phyloP scores from a whole-genome alignment of 768 basidiomycete species.

The Suillus americanus region DNA sequence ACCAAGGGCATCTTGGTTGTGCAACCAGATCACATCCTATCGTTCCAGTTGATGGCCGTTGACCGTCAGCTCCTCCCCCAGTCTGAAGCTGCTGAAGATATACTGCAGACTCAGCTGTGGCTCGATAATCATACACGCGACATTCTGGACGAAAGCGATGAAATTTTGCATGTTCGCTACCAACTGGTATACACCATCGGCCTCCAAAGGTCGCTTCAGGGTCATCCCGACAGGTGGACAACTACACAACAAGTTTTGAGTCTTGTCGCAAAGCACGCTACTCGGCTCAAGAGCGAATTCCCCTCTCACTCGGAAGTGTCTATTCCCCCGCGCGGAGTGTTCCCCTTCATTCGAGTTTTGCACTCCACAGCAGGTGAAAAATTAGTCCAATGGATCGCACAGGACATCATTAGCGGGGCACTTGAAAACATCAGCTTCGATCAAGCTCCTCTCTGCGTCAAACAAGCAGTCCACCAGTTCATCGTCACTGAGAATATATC shows the following conservation, averaged over 20 bases:
- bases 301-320: constrained; percentile 21
- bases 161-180: neutral
- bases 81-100: constrained; percentile 7
- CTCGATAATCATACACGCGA: neutral
- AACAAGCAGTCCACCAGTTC: constrained; percentile 21
- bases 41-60: constrained; percentile 26
- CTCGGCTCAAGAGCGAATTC: constrained; percentile 8
- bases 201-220: neutral
- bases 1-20: constrained; percentile 24
- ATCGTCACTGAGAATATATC: constrained; percentile 17
- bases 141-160: neutral
- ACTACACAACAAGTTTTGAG: constrained; percentile 30
- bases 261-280: constrained; percentile 20
- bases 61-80: constrained; percentile 17
- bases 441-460: neutral
- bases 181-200: neutral
- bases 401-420: constrained; percentile 13
- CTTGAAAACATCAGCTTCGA: neutral
- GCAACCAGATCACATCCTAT: constrained; percentile 34
- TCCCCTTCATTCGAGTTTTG: constrained; percentile 17
- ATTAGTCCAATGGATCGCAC: constrained; percentile 12
- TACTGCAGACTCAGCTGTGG: constrained; percentile 26
- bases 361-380: constrained; percentile 8
- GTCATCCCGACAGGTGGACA: constrained; percentile 13
- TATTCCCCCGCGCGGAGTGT: neutral